Evolutionary conservation across 2,329 filamentous ascomycete genomes (phyloP).

Genomic region (Emergomyces orientalis): DNA sequence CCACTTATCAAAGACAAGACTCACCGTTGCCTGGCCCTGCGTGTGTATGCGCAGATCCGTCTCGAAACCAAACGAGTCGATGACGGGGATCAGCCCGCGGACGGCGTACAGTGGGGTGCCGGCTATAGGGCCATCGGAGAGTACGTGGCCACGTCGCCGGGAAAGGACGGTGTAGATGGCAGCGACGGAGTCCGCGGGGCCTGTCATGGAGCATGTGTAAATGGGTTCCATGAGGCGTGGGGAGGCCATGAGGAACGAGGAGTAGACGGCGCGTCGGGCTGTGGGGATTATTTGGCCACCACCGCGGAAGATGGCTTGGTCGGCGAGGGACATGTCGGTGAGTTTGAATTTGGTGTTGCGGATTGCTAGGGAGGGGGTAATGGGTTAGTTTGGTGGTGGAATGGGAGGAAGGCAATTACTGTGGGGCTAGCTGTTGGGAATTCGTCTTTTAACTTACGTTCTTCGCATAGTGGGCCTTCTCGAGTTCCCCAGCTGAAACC

Average conservation of each 20-base stretch:
- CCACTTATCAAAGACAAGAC: slow-evolving; percentile 92
- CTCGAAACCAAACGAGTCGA: slow-evolving; percentile 96
- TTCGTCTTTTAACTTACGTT: slow-evolving; percentile 55
- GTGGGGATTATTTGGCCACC: slow-evolving; percentile 97
- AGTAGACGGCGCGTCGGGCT: slow-evolving; percentile 84
- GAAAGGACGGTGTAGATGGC: slow-evolving; percentile 88
- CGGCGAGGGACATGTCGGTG: slow-evolving; percentile 77
- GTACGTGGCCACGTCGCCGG: slow-evolving; percentile 78
- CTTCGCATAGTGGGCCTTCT: slow-evolving; percentile 94
- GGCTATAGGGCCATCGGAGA: slow-evolving; percentile 87
- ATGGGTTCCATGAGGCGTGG: slow-evolving; percentile 95
- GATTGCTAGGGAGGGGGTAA: slow-evolving; percentile 52
- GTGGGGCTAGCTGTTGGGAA: neutral
- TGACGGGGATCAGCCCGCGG: slow-evolving; percentile 83
- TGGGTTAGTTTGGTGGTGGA: slow-evolving; percentile 11
- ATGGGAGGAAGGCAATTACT: slow-evolving; percentile 8
- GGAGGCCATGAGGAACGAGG: slow-evolving; percentile 92
- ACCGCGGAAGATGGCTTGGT: slow-evolving; percentile 87
- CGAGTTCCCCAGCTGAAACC: slow-evolving; percentile 94
- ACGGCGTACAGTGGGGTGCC: slow-evolving; percentile 91
- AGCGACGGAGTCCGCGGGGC: slow-evolving; percentile 78
- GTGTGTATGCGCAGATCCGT: slow-evolving; percentile 95
- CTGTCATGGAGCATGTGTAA: slow-evolving; percentile 86
- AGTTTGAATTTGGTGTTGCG: slow-evolving; percentile 97
- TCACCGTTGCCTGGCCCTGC: slow-evolving; percentile 82